phyloP scores from a whole-genome alignment of 2,329 filamentous ascomycete genomes.

The Xylaria sp. region DNA sequence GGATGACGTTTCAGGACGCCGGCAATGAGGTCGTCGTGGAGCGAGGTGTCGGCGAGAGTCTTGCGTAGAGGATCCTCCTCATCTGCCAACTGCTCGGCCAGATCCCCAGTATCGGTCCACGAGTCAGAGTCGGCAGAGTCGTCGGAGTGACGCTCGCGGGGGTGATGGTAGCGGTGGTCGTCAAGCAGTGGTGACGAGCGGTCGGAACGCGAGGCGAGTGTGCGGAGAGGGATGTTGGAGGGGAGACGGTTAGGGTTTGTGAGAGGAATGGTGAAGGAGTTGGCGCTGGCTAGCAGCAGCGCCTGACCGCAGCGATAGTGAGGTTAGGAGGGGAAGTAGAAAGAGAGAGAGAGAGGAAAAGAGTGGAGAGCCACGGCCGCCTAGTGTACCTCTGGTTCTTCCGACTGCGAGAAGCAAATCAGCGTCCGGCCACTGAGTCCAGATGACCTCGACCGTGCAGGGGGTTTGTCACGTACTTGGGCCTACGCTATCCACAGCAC shows the following conservation, averaged over 20 bases:
- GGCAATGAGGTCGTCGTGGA: conserved; percentile 58
- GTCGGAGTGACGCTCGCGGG: conserved; percentile 42
- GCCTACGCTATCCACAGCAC: background rate
- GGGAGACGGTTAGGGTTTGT: conserved; percentile 61
- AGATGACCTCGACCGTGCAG: conserved; percentile 21
- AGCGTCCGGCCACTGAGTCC: conserved; percentile 18
- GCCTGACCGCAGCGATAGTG: conserved; percentile 50
- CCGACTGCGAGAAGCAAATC: conserved; percentile 18
- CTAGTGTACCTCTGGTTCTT: conserved; percentile 17
- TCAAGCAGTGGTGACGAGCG: conserved; percentile 44
- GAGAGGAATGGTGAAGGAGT: conserved; percentile 77
- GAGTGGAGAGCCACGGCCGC: conserved; percentile 26
- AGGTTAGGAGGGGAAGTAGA: conserved; percentile 17
- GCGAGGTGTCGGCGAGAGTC: conserved; percentile 56
- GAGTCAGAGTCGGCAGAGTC: conserved; percentile 60
- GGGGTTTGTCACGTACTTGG: background rate
- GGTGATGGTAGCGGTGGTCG: conserved; percentile 38
- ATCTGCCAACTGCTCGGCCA: conserved; percentile 84
- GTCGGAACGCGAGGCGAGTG: conserved; percentile 47
- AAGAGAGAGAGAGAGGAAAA: conserved; percentile 17
- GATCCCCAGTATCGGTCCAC: conserved; percentile 92
- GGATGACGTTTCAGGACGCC: conserved; percentile 43
- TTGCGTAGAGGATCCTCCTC: conserved; percentile 75
- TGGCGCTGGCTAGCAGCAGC: conserved; percentile 75
- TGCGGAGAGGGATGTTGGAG: conserved; percentile 84